Base-by-base conservation (phyloP, 2,329 filamentous ascomycete species). In the Diatrype stigma region DNA sequence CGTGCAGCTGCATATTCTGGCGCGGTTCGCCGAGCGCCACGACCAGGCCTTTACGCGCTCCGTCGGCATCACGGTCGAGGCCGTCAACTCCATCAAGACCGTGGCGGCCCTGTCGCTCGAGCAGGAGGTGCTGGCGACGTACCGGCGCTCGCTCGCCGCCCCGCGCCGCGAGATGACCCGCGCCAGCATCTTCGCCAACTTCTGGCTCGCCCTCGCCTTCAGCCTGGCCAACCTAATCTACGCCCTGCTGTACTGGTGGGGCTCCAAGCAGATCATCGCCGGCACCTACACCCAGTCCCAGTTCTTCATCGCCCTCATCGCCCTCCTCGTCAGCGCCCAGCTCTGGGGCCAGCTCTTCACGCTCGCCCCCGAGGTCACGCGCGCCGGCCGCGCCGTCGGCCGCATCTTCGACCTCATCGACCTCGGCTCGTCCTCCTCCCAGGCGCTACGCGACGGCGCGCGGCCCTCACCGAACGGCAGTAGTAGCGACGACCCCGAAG, bases 181-280 rank as follows among this genome's bases (percentile, higher is more conserved):
- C n/a, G 73, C 72, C 22, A 77, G 72, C 17, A 64, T 73, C 60
- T 73, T 74, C 55, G 77, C 78, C 37, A 85, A 82, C 62, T 63
- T 84, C 14, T 84, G 79, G 73, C 75, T 85, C 7, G 81, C 84
- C 2, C 71, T 85, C 34, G 76, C 82, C 16, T 80, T 83, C 62
- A 79, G 77, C 56, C 72, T 79, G 10, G 80, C 83, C 19, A 87
- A 86, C 60, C 75, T 88, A 47, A 81, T 90, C 23, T 89, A 90
- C 61, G 85, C 86, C 0, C 79, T 92, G 49, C 85, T 86, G 0
- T 91, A 90, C 67, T 92, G 87, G 86, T 92, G 87, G 86, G 87
- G 87, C 3, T 79, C 86, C 0, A 85, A 81, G 59, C 81, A 84
- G 55, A 88, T 91, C 52, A 78, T 84, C 47, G 74, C 78, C 40